Evolutionary conservation across 1,284 basidiomycete genomes (phyloP).

Genomic region (Schizophyllum amplum): DNA sequence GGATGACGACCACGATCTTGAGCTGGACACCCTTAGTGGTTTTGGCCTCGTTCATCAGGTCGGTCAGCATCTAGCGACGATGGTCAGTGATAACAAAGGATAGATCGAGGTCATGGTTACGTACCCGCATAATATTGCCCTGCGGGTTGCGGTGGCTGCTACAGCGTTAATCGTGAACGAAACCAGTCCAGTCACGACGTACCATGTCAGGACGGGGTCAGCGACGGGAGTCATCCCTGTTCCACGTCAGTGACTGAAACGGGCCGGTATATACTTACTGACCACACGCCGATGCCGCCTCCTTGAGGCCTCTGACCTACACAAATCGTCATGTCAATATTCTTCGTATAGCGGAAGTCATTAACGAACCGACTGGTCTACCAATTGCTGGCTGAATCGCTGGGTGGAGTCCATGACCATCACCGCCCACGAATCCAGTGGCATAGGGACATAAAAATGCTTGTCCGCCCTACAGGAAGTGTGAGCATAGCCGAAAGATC

Average conservation of each 20-base stretch:
- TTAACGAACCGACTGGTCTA: background rate
- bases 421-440: constrained; percentile 9
- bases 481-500: background rate
- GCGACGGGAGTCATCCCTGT: background rate
- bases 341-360: background rate
- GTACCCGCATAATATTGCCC: no score
- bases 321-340: background rate
- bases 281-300: background rate
- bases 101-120: no score
- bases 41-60: background rate
- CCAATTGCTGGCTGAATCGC: background rate
- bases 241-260: background rate
- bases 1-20: constrained; percentile 19
- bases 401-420: constrained; percentile 5
- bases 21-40: background rate
- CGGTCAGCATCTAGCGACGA: background rate
- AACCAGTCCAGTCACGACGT: no score
- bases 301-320: background rate
- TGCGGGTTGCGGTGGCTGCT: no score
- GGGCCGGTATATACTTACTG: background rate
- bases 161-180: no score
- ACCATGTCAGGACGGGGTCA: background rate
- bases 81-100: no score
- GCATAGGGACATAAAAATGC: constrained; percentile 7
- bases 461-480: constrained; percentile 9